A percentile compares a stretch with the other conserved stretches of the same genome.
Evolutionary conservation across 2,329 filamentous ascomycete genomes (phyloP).

Genomic region (Helotiales sp.): DNA sequence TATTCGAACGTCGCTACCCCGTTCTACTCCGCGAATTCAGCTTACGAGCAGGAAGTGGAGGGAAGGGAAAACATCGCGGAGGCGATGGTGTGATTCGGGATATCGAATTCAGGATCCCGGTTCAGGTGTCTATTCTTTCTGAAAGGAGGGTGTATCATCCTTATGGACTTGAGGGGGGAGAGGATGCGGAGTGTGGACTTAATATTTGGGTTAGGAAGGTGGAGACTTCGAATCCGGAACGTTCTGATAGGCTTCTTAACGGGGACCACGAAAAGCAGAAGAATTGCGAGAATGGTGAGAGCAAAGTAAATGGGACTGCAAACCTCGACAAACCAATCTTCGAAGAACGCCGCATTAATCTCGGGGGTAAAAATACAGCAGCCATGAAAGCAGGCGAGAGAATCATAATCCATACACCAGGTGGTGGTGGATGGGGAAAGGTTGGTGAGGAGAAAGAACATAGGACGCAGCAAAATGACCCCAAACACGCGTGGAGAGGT

Average conservation of each 20-base stretch:
- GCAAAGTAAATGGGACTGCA: background rate
- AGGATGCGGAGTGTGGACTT: constrained; percentile 73
- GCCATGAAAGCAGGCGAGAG: constrained; percentile 74
- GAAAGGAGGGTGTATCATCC: constrained; percentile 76
- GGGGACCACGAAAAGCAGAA: too few species aligned
- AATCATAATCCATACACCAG: constrained; percentile 76
- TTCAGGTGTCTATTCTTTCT: constrained; percentile 77
- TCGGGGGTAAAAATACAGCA: constrained; percentile 79
- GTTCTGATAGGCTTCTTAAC: constrained; percentile 40
- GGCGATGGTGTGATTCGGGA: constrained; percentile 77
- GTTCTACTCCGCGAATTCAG: constrained; percentile 71
- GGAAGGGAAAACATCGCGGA: constrained; percentile 65
- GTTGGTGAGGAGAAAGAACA: constrained; percentile 55
- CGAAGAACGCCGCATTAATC: constrained; percentile 63
- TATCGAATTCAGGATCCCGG: constrained; percentile 76
- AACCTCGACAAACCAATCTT: constrained; percentile 43
- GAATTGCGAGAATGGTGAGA: constrained; percentile 20
- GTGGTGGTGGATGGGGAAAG: constrained; percentile 75
- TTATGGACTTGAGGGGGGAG: constrained; percentile 82
- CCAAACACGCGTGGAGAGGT: constrained; percentile 57
- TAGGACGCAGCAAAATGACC: constrained; percentile 52
- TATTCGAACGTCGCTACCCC: constrained; percentile 76
- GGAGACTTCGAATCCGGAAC: constrained; percentile 53
- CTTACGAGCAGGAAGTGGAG: constrained; percentile 62
- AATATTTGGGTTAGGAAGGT: constrained; percentile 87